These are phyloP conservation scores for Aristolochia contorta DNA, from an alignment of 164 flowering plant genomes.

Conservation along the genomic window DNA sequence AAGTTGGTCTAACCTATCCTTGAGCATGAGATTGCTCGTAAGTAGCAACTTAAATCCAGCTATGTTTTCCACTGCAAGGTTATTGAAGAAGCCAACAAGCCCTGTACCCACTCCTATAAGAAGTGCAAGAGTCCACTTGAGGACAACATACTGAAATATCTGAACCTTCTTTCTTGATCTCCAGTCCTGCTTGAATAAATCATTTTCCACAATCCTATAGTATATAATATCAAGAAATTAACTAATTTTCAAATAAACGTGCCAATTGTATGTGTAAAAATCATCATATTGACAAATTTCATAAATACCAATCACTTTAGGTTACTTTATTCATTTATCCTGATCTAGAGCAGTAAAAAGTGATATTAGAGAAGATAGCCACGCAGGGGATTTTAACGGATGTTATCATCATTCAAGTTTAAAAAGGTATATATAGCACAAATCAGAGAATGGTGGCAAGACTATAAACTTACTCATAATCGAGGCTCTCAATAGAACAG, in stretches of 20 bases:
- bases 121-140: slow-evolving; percentile 85
- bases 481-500: slow-evolving; percentile 68
- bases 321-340: no score
- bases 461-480: slow-evolving; percentile 50
- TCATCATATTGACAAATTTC: no score
- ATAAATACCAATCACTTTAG: no score
- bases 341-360: no score
- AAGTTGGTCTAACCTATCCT: slow-evolving; percentile 16
- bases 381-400: no score
- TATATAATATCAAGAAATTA: background rate
- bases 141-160: slow-evolving; percentile 70
- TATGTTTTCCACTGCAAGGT: slow-evolving; percentile 81
- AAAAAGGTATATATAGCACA: no score
- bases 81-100: slow-evolving; percentile 66
- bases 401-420: no score
- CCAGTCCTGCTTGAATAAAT: slow-evolving; percentile 90
- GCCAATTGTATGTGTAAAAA: no score
- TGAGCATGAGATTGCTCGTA: slow-evolving; percentile 52
- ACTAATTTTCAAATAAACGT: background rate
- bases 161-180: slow-evolving; percentile 62
- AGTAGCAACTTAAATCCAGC: slow-evolving; percentile 78
- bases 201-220: slow-evolving; percentile 81
- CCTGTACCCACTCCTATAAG: slow-evolving; percentile 65
- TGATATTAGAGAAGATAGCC: no score
- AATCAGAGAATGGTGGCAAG: no score